Base-by-base conservation (phyloP, 805 yeast species). In the Candida takata region DNA sequence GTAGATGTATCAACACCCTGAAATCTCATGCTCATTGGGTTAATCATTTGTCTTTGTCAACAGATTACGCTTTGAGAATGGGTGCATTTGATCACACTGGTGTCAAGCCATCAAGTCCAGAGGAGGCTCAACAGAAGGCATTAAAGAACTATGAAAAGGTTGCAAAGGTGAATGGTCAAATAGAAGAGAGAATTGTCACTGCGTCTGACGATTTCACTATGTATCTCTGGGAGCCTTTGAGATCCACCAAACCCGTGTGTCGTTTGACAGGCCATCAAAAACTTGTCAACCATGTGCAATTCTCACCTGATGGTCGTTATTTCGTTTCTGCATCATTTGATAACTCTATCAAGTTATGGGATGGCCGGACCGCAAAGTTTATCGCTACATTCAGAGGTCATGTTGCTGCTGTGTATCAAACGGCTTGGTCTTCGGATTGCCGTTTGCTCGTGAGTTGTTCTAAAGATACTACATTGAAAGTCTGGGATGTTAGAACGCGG, bases 181-280 rank as follows among this genome's bases (percentile, higher is more conserved):
- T 65, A 36, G 95, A 95, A 4, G 98, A 90, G 58, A 67, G 95
- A 45, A 72, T 92, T 58, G 96, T 87, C 4, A 86, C 97, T 12
- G 97, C 97, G 10, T 77, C 88, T 56, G 98, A 92, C 56, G 98
- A 92, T 62, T 90, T 90, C 62, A 92, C 98, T 18, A 92, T 92
- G 97, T 92, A 82, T 49, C 61, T 92, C 42, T 92, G 98, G 98
- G 94, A 88, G 51, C 97, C 97, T 14, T 60, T 77, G 33, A 81
- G 76, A 55, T 65, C 80, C 2, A 67, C 70, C 26, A 92, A 88
- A 56, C 98, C 98, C 1, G 58, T 92, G 6, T 79, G 87, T 37
- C 74, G 98, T 53, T 83, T 92, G 92, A 87, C 96, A 2, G 98
- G 98, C 19, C 98, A 92, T 60, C 98, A 92, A 56, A 92, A 92